Conservation (phyloP, 2,329 filamentous ascomycete species). For the Harringtonia lauricola region DNA sequence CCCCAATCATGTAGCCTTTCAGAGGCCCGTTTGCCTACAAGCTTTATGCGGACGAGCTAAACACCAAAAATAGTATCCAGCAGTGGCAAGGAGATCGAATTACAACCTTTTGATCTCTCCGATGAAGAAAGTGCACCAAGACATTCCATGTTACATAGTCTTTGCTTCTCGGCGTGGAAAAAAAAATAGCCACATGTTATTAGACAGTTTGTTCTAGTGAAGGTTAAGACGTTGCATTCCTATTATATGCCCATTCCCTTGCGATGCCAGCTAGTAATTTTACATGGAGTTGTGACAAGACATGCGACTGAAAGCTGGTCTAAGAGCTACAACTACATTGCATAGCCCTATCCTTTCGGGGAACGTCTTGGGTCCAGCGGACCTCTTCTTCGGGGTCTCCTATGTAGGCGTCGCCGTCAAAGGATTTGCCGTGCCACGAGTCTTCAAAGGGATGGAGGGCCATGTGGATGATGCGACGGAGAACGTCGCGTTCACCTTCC, state of each 20-base stretch:
- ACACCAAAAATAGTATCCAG: constrained; percentile 1
- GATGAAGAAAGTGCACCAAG: neutral
- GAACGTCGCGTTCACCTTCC: constrained; percentile 66
- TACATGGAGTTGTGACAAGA: neutral
- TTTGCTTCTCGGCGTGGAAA: too few relatives aligned
- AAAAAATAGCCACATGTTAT: too few relatives aligned
- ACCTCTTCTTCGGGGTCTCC: constrained; percentile 64
- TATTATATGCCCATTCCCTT: too few relatives aligned
- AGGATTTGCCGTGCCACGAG: constrained; percentile 46
- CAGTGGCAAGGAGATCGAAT: neutral
- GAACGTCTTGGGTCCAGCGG: constrained; percentile 78
- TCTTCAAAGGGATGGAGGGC: constrained; percentile 77
- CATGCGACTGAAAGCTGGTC: neutral
- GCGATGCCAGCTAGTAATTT: too few relatives aligned
- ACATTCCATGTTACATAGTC: neutral
- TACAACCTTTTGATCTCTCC: constrained; percentile 2
- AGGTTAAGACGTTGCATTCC: too few relatives aligned
- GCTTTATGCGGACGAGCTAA: neutral
- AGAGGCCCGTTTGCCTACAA: too few relatives aligned
- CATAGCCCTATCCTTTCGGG: constrained; percentile 64
- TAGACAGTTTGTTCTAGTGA: too few relatives aligned
- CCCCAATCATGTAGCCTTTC: too few relatives aligned
- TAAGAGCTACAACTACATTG: constrained; percentile 95
- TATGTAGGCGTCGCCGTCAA: constrained; percentile 36
- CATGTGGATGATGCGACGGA: constrained; percentile 73